Conservation (phyloP, 2,329 filamentous ascomycete species). For the Xylaria sp. region DNA sequence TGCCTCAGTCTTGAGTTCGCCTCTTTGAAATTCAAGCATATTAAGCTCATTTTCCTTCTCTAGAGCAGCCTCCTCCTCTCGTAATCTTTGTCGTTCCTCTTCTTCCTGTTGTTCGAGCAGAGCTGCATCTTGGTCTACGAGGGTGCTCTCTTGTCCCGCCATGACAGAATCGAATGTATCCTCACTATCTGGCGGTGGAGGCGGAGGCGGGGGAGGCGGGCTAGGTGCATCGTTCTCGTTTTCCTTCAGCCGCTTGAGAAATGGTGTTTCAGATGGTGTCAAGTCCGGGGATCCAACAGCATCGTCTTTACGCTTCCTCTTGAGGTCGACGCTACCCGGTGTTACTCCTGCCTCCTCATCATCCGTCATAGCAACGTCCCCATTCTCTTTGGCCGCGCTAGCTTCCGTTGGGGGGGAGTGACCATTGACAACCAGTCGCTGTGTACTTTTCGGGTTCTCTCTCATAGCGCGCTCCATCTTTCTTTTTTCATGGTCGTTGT, state of each 20-base stretch:
- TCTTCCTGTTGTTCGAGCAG: constrained; percentile 66
- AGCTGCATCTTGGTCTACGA: constrained; percentile 63
- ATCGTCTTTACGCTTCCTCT: constrained; percentile 71
- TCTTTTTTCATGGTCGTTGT: constrained; percentile 72
- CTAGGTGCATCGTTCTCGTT: constrained; percentile 55
- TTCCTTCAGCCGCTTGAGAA: constrained; percentile 64
- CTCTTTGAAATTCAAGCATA: constrained; percentile 51
- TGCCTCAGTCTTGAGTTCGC: constrained; percentile 47
- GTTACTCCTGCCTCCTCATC: constrained; percentile 58
- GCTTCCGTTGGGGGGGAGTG: constrained; percentile 41
- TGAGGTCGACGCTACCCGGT: constrained; percentile 64
- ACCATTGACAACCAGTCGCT: constrained; percentile 41
- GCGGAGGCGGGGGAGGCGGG: constrained; percentile 59
- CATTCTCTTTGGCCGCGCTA: constrained; percentile 45
- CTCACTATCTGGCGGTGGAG: constrained; percentile 59
- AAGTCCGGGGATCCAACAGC: constrained; percentile 55
- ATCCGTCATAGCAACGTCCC: constrained; percentile 54
- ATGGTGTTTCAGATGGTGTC: constrained; percentile 67
- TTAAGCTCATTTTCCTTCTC: constrained; percentile 55
- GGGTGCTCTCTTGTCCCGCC: constrained; percentile 57
- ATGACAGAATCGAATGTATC: constrained; percentile 50
- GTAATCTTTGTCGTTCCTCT: constrained; percentile 56
- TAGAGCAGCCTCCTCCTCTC: constrained; percentile 52
- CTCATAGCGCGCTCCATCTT: constrained; percentile 59
- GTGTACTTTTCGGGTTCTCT: constrained; percentile 45